phyloP scores from a whole-genome alignment of 106 monocot genomes.

The Dendrobium huoshanense region DNA sequence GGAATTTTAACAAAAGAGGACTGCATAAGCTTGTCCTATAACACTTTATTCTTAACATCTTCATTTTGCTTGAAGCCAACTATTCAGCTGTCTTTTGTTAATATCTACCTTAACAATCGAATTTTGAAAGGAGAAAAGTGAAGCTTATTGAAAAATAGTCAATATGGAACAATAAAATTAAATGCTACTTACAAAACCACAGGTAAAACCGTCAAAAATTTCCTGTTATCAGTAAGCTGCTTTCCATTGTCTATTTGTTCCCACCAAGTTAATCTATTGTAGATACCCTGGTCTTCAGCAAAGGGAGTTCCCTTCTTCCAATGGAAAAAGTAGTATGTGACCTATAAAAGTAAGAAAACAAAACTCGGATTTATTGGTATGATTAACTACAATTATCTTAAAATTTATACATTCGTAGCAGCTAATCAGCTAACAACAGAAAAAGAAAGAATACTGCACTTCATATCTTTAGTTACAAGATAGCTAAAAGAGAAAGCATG shows the following conservation, averaged over 20 bases:
- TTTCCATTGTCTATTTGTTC: slow-evolving; percentile 66
- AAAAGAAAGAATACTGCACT: background rate
- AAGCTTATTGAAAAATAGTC: background rate
- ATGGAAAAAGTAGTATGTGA: slow-evolving; percentile 53
- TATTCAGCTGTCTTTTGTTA: background rate
- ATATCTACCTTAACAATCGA: background rate
- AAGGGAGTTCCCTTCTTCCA: slow-evolving; percentile 66
- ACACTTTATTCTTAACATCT: background rate
- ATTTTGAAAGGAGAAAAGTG: background rate
- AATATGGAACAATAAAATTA: background rate
- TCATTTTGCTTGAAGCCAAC: background rate
- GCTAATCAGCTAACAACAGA: background rate
- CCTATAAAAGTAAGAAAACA: slow-evolving; percentile 8
- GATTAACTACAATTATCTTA: background rate
- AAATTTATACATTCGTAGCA: background rate
- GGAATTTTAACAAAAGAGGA: background rate
- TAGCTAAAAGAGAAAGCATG: background rate
- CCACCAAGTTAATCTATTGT: slow-evolving; percentile 60
- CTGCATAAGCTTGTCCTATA: background rate
- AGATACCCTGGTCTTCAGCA: slow-evolving; percentile 57
- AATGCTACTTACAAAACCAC: slow-evolving; percentile 51
- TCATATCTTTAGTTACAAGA: background rate
- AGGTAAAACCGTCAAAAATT: slow-evolving; percentile 56
- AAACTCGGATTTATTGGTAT: background rate
- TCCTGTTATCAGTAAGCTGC: slow-evolving; percentile 48